Evolutionary conservation across 1,284 basidiomycete genomes (phyloP).

Genomic region (Termitomyces sp.): DNA sequence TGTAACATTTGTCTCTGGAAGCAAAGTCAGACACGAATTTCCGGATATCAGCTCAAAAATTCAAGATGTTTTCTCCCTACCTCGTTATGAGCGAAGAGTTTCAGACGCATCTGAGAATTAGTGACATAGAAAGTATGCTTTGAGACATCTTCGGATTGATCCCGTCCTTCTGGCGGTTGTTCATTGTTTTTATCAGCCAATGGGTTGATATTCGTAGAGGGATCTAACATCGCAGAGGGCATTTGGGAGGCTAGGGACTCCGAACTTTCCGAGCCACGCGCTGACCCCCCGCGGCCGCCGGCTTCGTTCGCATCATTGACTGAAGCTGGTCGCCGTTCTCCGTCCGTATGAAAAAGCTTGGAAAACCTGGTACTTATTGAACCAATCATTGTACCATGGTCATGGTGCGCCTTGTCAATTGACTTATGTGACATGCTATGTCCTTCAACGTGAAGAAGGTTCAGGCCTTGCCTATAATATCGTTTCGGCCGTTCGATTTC

Average conservation of each 20-base stretch:
- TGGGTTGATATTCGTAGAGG: constrained; percentile 68
- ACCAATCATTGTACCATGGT: constrained; percentile 39
- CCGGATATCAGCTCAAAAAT: background rate
- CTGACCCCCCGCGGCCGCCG: constrained; percentile 8
- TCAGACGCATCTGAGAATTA: constrained; percentile 88
- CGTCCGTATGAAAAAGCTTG: constrained; percentile 37
- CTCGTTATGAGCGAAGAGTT: constrained; percentile 87
- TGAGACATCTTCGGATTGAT: constrained; percentile 56
- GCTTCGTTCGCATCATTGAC: constrained; percentile 15
- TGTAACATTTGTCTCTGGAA: constrained; percentile 90
- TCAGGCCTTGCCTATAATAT: constrained; percentile 74
- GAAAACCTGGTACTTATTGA: constrained; percentile 50
- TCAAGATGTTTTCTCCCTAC: constrained; percentile 31
- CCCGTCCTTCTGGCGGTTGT: constrained; percentile 38
- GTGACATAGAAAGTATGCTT: constrained; percentile 94
- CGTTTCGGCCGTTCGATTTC: constrained; percentile 75
- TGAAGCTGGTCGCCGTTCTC: constrained; percentile 17
- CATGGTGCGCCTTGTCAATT: constrained; percentile 18
- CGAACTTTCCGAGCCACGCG: constrained; percentile 26
- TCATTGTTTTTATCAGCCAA: constrained; percentile 26
- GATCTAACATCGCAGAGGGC: constrained; percentile 60
- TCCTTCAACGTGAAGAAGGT: constrained; percentile 41
- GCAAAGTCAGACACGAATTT: background rate
- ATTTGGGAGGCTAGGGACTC: constrained; percentile 36
- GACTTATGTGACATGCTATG: constrained; percentile 4